Base-by-base conservation (phyloP, 2,329 filamentous ascomycete species). In the Colletotrichum coccodes region DNA sequence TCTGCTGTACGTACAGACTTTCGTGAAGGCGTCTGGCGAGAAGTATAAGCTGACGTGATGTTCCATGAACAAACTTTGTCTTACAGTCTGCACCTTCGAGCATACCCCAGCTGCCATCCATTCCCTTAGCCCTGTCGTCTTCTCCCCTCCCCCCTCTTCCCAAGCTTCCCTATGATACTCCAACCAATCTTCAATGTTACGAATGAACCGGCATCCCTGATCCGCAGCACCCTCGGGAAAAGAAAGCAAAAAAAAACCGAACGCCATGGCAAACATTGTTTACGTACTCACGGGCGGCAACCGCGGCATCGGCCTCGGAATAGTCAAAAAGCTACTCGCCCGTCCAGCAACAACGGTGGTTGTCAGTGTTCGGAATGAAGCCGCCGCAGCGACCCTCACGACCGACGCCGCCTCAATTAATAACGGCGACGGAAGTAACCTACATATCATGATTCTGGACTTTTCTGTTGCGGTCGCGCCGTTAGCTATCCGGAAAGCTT, bases 291-390 rank as follows among this genome's bases (percentile, higher is more conserved):
- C 80, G 0, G 80, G 81, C 40, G 79, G 72, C 7, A 83, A 83
- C 60, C 74, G 80, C 62, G 81, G 81, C 47, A 75, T 84, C 9
- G 81, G 82, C 3, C 72, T 76, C 14, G 80, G 80, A 1, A 73
- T 84, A 9, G 67, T 80, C 26, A 73, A 72, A 30, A 63, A 70
- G 0, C 78, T 83, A 44, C 76, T 84, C 2, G 78, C 83, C 40
- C 86, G 87, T 32, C 82, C 87, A 71, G 87, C 87, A 72, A 87
- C 90, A 74, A 88, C 76, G 2, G 74, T 81, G 53, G 74, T 83
- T 26, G 80, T 78, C 4, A 77, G 76, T 2, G 79, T 81, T 4
- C 79, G 81, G 14, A 72, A 76, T 59, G 70, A 74, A 6, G 36
- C 69, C n/a, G 60, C 72, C 2, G 34, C 70, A 0, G 66, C 71